Evolutionary conservation across 2,329 filamentous ascomycete species (phyloP), one percentile per base, ranked within the genome.

Genomic region (Verticillium zaregamsianum): DNA sequence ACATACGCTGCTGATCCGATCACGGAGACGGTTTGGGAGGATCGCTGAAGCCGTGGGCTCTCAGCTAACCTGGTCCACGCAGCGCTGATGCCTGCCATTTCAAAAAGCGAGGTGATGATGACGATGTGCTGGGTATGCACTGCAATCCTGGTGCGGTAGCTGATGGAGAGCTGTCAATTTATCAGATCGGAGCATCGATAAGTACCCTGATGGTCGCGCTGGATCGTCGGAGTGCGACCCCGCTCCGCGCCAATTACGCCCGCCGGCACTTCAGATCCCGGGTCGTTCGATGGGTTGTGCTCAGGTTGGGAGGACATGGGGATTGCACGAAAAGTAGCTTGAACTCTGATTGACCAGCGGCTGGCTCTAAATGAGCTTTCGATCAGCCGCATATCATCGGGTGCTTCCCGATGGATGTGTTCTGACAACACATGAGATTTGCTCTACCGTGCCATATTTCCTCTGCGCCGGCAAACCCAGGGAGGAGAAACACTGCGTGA

Each of bases 1-100:
- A 85, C 73, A 64, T 73, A 81, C 6, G 75, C 73, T 7, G 69
- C 71, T 2, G 71, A 66, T 5, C 72, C 71, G 9, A 79, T 66
- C 14, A 80, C 74, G 0, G 79, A 76, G 3, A 82, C 61, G 2
- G 73, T 72, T 33, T 85, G 82, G 2, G 82, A 85, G 0, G 82
- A 85, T 23, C 82, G 79, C 61, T 77, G 74, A 14, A 85, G 77
- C 6, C 73, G 69, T 8, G 64, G 59, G 28, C 62, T 69, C 6
- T 67, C 63, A 17, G 67, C 63, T 8, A 76, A 23, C 1, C 60
- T 63, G 4, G 64, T 66, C 72, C 74, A 75, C 55, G 63, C 49
- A 52, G 67, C 64, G 15, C 55, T 35, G 31, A 67, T 59, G 28
- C 32, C 59, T n/a, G 60, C 33, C 64, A 67, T 65, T 57, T 28